Conservation (phyloP, 2,329 filamentous ascomycete genomes). For the Beauveria sp. region DNA sequence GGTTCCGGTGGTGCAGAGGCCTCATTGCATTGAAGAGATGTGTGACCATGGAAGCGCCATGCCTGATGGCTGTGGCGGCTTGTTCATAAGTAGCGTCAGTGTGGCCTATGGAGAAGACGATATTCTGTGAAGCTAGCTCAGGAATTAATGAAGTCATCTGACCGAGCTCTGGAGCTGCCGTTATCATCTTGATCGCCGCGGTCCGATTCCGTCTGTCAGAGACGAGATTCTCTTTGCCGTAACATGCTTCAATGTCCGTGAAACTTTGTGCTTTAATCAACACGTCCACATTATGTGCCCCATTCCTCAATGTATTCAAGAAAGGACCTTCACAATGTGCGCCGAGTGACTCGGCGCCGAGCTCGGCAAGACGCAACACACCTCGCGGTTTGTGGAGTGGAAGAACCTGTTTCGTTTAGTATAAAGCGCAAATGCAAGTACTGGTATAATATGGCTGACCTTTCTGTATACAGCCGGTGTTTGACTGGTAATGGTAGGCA, state of each 20-base stretch:
- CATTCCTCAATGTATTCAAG: background rate
- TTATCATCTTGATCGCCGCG: background rate
- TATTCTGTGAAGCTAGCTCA: background rate
- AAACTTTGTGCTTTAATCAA: background rate
- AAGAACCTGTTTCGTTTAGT: background rate
- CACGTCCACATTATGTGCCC: background rate
- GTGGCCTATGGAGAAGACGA: background rate
- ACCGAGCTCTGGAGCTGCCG: background rate
- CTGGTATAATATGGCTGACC: background rate
- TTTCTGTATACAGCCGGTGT: background rate
- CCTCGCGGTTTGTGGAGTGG: background rate
- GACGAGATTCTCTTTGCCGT: background rate
- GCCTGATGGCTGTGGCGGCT: background rate
- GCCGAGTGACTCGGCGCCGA: background rate
- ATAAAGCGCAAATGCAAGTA: background rate
- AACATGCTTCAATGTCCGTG: background rate
- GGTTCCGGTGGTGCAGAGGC: background rate
- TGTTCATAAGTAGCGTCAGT: background rate
- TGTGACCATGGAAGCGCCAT: background rate
- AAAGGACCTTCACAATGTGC: background rate
- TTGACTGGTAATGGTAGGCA: background rate
- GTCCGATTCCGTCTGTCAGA: background rate
- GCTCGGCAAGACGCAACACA: background rate
- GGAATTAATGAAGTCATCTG: background rate
- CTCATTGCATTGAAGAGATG: background rate